Base-by-base conservation (phyloP, 495 filamentous ascomycete genomes). In the Talaromyces liani region DNA sequence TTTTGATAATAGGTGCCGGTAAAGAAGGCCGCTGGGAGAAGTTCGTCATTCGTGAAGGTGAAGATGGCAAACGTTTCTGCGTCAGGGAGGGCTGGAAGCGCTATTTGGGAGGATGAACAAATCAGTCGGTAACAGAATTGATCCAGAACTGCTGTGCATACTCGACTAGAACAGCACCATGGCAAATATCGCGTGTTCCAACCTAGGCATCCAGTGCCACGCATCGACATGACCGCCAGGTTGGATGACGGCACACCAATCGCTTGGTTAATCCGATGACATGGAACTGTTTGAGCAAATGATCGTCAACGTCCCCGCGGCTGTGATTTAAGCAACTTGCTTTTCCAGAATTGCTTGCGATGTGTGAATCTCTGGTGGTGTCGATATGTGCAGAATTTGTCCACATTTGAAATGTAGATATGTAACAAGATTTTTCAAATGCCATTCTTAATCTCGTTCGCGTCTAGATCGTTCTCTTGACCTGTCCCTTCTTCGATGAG, bases 11-110 rank as follows among this genome's bases (percentile, higher is more conserved):
- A 39, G 88, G 92, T n/a, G 89, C 91, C 5, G 92, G 92, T 0
- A 79, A 82, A 64, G 90, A 94, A 66, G 87, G 86, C 6, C 80
- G 89, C 24, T 96, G 92, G 92, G 91, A 96, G 78, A 91, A 85
- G 64, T 96, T 93, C 64, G 77, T 85, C 10, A 72, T 95, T 27
- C 80, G 76, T 24, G 82, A 89, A 59, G 82, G 78, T 0, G 81
- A 84, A 49, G 87, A 88, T 58, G 88, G 88, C 10, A 84, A 80
- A 65, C 77, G 84, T 53, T 75, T 79, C 54, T 80, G 87, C 65
- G 69, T 85, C 4, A 81, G 88, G 68, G 87, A 89, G 63, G 91
- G 91, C 4, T 96, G 91, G 91, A 92, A 89, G 75, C 78, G 85
- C 71, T 96, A 93, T 76, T 75, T 94, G 54, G 83, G 83, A 61